phyloP scores from a whole-genome alignment of 2,329 filamentous ascomycete genomes.

The Apiospora koreana region DNA sequence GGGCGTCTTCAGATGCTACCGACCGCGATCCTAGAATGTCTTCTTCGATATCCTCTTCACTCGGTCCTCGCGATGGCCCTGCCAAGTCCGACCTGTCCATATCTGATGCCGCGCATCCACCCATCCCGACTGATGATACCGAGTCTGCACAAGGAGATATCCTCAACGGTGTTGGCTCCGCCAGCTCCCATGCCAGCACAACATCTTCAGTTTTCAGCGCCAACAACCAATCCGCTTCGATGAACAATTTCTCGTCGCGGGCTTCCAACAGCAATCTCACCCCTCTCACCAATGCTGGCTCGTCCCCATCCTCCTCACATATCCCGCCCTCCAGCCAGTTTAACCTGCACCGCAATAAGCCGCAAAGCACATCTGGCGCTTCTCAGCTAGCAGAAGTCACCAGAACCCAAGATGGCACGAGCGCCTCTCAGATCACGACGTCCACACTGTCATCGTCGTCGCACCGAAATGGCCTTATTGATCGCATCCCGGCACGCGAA shows the following conservation, averaged over 20 bases:
- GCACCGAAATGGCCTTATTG: slow-evolving; percentile 28
- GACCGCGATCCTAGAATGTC: slow-evolving; percentile 29
- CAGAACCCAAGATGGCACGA: slow-evolving; percentile 37
- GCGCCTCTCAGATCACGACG: slow-evolving; percentile 31
- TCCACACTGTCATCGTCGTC: slow-evolving; percentile 29
- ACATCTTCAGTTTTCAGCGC: slow-evolving; percentile 71
- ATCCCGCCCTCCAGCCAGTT: slow-evolving; percentile 24
- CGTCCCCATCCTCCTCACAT: slow-evolving; percentile 48
- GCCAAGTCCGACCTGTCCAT: slow-evolving; percentile 35
- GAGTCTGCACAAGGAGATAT: slow-evolving; percentile 65
- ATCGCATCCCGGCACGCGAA: slow-evolving; percentile 59
- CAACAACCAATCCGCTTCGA: slow-evolving; percentile 41
- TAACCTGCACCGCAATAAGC: slow-evolving; percentile 50
- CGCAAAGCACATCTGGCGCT: slow-evolving; percentile 52
- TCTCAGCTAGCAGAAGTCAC: slow-evolving; percentile 38
- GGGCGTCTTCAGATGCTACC: slow-evolving; percentile 32
- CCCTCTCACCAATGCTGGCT: slow-evolving; percentile 51
- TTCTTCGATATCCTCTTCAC: slow-evolving; percentile 16
- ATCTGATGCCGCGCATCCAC: slow-evolving; percentile 38
- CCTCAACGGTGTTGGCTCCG: slow-evolving; percentile 70
- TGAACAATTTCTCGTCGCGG: slow-evolving; percentile 39
- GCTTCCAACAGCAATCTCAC: slow-evolving; percentile 48
- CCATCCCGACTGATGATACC: slow-evolving; percentile 51
- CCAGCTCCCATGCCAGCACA: slow-evolving; percentile 71
- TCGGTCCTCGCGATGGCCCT: slow-evolving; percentile 30